Conservation (phyloP, 495 filamentous ascomycete genomes). For the Xylaria nigripes region DNA sequence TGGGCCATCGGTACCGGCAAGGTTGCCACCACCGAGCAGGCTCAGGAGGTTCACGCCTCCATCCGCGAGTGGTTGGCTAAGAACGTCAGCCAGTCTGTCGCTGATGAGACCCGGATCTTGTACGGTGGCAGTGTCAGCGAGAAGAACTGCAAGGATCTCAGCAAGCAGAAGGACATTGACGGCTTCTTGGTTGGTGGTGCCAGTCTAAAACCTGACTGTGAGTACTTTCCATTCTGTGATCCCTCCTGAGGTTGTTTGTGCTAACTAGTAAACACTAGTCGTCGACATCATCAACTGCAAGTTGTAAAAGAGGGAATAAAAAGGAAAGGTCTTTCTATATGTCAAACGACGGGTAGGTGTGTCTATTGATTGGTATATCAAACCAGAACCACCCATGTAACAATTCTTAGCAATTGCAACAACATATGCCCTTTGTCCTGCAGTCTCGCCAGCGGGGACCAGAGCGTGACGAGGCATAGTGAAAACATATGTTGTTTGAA, state of each 20-base stretch:
- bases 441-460: not conserved
- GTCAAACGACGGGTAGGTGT: not conserved
- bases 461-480: not conserved
- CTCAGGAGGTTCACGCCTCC: conserved; percentile 88
- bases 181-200: conserved; percentile 97
- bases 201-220: conserved; percentile 96
- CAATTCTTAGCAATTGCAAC: not conserved
- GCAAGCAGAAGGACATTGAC: conserved; percentile 88
- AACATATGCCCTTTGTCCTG: not conserved
- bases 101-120: conserved; percentile 77
- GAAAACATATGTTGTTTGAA: not conserved
- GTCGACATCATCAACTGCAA: conserved; percentile 55
- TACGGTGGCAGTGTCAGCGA: conserved; percentile 95
- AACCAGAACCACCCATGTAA: not conserved
- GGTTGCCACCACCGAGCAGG: conserved; percentile 87
- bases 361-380: not conserved
- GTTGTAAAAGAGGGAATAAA: conserved; percentile 23
- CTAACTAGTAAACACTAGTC: conserved; percentile 34
- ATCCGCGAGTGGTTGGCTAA: conserved; percentile 83
- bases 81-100: conserved; percentile 59
- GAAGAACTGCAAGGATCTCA: conserved; percentile 94
- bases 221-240: conserved; percentile 32
- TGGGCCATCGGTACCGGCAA: conserved; percentile 99
- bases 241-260: not conserved
- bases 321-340: not conserved